Evolutionary conservation across 768 basidiomycete species (phyloP).

Genomic region (Pulveroboletus sp.): DNA sequence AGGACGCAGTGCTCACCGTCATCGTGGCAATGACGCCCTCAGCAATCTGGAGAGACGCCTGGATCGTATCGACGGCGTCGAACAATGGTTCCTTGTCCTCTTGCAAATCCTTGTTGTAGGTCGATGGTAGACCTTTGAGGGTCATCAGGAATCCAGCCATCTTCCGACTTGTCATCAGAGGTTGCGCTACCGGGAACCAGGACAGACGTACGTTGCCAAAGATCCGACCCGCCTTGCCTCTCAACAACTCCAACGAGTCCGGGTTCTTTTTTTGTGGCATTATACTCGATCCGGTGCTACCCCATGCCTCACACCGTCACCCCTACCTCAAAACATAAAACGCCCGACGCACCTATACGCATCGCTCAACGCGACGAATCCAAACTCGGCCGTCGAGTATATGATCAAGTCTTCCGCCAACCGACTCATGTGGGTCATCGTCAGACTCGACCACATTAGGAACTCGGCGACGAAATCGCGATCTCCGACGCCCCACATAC

Average conservation of each 20-base stretch:
- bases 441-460: constrained; percentile 90
- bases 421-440: constrained; percentile 91
- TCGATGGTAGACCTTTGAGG: constrained; percentile 93
- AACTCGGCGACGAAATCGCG: constrained; percentile 97
- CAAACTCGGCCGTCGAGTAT: constrained; percentile 96
- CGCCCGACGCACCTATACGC: constrained; percentile 75
- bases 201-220: constrained; percentile 65
- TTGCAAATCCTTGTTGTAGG: constrained; percentile 99
- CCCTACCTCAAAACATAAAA: background rate
- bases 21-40: constrained; percentile 93
- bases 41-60: constrained; percentile 84
- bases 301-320: background rate
- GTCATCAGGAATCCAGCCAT: constrained; percentile 99
- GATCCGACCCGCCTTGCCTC: constrained; percentile 91
- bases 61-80: constrained; percentile 85
- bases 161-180: constrained; percentile 19
- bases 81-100: constrained; percentile 98
- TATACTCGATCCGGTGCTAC: constrained; percentile 95
- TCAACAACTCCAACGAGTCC: constrained; percentile 90
- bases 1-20: constrained; percentile 47
- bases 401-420: constrained; percentile 95
- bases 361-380: constrained; percentile 92
- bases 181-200: background rate
- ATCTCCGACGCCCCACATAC: constrained; percentile 94
- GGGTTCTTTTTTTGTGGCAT: constrained; percentile 99